Evolutionary conservation across 306 rosid genomes (phyloP).

Genomic region (cucumber (Cucumis sativus)): Cucumber_9930_V3 NC_026659.2:19368001-19368500

Average conservation of each 20-base stretch:
- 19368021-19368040: not conserved
- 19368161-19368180: not conserved
- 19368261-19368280: not conserved
- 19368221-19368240: conserved; percentile 2
- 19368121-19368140: not conserved
- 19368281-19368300: conserved; percentile 1
- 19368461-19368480: not conserved
- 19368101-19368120: not conserved
- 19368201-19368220: conserved; percentile 4
- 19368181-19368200: not conserved
- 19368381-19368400: conserved; percentile 3
- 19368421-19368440: conserved; percentile 14
- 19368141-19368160: not conserved
- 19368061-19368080: not conserved
- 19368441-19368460: conserved; percentile 11
- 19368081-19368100: not conserved
- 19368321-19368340: conserved; percentile 3
- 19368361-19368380: conserved; percentile 9
- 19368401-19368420: not conserved
- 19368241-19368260: not conserved
- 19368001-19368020: not conserved
- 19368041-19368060: not conserved
- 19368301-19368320: conserved; percentile 9
- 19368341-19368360: conserved; percentile 9
- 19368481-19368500: conserved; percentile 18